phyloP scores from a whole-genome alignment of 2,329 filamentous ascomycete species.

The Allantophomopsis cytisporea region DNA sequence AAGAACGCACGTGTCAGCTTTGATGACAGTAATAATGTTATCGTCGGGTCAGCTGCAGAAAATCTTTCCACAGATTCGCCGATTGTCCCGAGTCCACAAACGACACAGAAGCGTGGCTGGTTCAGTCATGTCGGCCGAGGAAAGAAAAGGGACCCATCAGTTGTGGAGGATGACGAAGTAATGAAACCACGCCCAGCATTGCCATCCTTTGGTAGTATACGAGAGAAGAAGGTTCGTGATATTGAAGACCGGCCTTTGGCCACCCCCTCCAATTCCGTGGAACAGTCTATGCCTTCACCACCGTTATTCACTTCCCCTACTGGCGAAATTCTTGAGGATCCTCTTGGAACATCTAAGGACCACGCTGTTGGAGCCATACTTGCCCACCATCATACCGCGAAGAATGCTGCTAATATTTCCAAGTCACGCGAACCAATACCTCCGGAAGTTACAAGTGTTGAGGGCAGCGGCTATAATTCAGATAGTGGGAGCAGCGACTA shows the following conservation, averaged over 20 bases:
- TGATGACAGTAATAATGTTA: conserved; percentile 47
- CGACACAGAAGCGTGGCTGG: conserved; percentile 32
- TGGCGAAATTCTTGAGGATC: conserved; percentile 8
- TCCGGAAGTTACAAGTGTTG: conserved; percentile 56
- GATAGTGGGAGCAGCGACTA: conserved; percentile 30
- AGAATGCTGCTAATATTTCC: conserved; percentile 40
- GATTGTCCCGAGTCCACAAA: conserved; percentile 22
- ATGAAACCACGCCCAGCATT: conserved; percentile 66
- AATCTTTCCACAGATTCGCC: conserved; percentile 25
- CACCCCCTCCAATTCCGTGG: conserved; percentile 29
- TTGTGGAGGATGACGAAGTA: conserved; percentile 46
- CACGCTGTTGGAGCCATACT: conserved; percentile 41
- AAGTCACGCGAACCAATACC: conserved; percentile 51
- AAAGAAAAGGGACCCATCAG: conserved; percentile 33
- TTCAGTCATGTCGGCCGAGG: conserved; percentile 32
- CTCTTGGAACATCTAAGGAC: conserved; percentile 37
- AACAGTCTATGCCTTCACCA: conserved; percentile 13
- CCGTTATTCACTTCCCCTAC: conserved; percentile 9
- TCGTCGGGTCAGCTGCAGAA: conserved; percentile 33
- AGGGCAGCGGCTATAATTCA: conserved; percentile 50
- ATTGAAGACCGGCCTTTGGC: conserved; percentile 44
- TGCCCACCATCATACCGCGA: conserved; percentile 35
- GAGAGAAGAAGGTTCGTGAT: conserved; percentile 39
- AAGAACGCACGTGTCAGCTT: conserved; percentile 68
- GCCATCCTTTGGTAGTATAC: conserved; percentile 63